Evolutionary conservation across 1,139 yeast species (phyloP), one percentile per base, ranked within the genome.

Genomic region (Meyerozyma guilliermondii): DNA sequence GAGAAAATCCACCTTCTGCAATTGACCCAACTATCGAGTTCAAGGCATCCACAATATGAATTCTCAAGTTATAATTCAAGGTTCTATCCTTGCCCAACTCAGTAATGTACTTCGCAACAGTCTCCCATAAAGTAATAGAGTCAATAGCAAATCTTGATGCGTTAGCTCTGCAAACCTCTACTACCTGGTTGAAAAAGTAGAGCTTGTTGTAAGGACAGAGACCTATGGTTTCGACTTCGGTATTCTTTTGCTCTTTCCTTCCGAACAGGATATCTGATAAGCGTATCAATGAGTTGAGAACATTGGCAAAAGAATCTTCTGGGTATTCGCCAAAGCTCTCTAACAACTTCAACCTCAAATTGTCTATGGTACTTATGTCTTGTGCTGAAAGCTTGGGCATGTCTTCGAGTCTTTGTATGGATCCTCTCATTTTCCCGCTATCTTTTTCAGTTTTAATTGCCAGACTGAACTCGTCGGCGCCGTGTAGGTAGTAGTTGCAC

Each of bases 401-500:
- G 35, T 41, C 38, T 28, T 18, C 39, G 26, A 18, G 24, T 10
- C 24, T 17, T 20, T 33, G 23, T 17, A n/a, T 17, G 23, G 8
- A 10, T 14, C 24, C 36, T 20, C 24, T 33, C 13, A 7, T 10
- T 9, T 33, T 33, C 18, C 33, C 33, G 33, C 33, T 29, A 14
- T 29, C 28, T 2, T 13, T 14, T 5, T 30, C 26, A 39, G 49
- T 50, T 38, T 54, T 56, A 20, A 40, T 39, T 41, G 39, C 46
- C 7, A 61, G 61, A 46, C 65, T 62, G 42, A 50, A 64, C 36
- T 69, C 69, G 27, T 85, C 80, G 1, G 85, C 80, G 0, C 92
- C 89, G 53, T 80, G 68, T 33, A 83, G 51, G 56, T 70, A 76
- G 62, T 79, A 78, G 52, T 81, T 75, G 49, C 80, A 69, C 95